Base-by-base conservation (phyloP, 2,329 filamentous ascomycete species). In the Epichloe gansuensis region DNA sequence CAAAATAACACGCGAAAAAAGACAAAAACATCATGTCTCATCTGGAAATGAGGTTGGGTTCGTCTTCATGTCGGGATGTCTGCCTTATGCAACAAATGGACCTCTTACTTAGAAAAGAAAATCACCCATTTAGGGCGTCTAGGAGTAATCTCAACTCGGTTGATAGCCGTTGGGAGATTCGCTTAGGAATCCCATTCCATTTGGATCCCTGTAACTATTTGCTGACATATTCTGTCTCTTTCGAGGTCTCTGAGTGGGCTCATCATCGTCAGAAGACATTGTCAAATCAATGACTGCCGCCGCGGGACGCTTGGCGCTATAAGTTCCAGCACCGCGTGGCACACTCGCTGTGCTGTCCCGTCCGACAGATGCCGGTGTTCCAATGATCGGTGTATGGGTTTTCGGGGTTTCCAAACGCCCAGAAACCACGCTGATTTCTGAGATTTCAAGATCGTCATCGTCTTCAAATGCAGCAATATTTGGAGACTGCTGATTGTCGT, bases 251-350 rank as follows among this genome's bases (percentile, higher is more conserved):
- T 68, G 67, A 3, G 68, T 61, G 4, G 71, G 67, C 46, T 72
- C 70, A 50, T 79, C 77, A 44, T 80, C 75, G 53, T 78, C 77
- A 49, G 71, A 70, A 47, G 75, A 78, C 6, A 78, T 62, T 1
- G 79, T 82, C 55, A 83, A 64, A 58, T 82, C 80, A 55, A 82
- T 81, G 2, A 82, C 73, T 44, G 77, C 72, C 5, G 75, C 66
- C 3, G 69, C 67, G 1, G 72, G 68, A 23, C 77, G 71, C 62
- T 81, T 80, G 51, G 62, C 63, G 55, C 71, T 71, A 36, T 58
- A 67, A 23, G 67, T 63, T 13, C 60, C 65, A 31, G 59, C 43
- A 42, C 66, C 59, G 40, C 70, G 66, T 0, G 70, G 65, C 34
- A 65, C 64, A 21, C 55, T 61, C 15, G 67, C 63, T 2, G 70